Evolutionary conservation across 2,329 filamentous ascomycete species (phyloP).

Genomic region (Ophiostoma sp.): DNA sequence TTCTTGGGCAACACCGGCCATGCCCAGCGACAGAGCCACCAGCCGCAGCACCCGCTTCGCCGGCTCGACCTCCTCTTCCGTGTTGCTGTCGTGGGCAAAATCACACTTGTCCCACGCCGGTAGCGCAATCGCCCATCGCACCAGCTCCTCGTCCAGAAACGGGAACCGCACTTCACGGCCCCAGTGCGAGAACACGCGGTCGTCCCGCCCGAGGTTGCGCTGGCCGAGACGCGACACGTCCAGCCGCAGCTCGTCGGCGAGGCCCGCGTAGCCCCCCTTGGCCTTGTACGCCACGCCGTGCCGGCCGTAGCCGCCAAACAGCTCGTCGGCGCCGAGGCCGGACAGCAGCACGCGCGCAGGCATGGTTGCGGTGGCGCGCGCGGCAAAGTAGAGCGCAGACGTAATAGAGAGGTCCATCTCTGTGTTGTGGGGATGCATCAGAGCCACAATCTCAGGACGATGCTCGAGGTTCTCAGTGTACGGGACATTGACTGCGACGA

Average conservation of each 20-base stretch:
- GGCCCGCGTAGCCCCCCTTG: slow-evolving; percentile 60
- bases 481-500: slow-evolving; percentile 75
- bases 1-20: slow-evolving; percentile 68
- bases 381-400: slow-evolving; percentile 89
- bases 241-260: slow-evolving; percentile 76
- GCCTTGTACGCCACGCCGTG: slow-evolving; percentile 68
- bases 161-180: slow-evolving; percentile 84
- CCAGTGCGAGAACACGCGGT: slow-evolving; percentile 86
- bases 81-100: slow-evolving; percentile 53
- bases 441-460: slow-evolving; percentile 60
- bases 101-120: slow-evolving; percentile 85
- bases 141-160: slow-evolving; percentile 79
- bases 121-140: slow-evolving; percentile 69
- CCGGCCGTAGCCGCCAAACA: slow-evolving; percentile 88
- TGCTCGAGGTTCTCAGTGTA: slow-evolving; percentile 68
- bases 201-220: slow-evolving; percentile 91
- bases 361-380: slow-evolving; percentile 57
- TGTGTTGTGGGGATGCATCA: slow-evolving; percentile 91
- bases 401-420: slow-evolving; percentile 98
- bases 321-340: slow-evolving; percentile 88
- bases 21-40: slow-evolving; percentile 66
- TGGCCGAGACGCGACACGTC: slow-evolving; percentile 83
- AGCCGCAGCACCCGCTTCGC: slow-evolving; percentile 78
- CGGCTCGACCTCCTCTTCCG: slow-evolving; percentile 51
- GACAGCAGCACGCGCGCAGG: slow-evolving; percentile 80